A percentile compares a stretch with the other conserved stretches of the same genome.
Conservation (phyloP, 1,284 basidiomycete genomes). For the Calocybe gambosa region DNA sequence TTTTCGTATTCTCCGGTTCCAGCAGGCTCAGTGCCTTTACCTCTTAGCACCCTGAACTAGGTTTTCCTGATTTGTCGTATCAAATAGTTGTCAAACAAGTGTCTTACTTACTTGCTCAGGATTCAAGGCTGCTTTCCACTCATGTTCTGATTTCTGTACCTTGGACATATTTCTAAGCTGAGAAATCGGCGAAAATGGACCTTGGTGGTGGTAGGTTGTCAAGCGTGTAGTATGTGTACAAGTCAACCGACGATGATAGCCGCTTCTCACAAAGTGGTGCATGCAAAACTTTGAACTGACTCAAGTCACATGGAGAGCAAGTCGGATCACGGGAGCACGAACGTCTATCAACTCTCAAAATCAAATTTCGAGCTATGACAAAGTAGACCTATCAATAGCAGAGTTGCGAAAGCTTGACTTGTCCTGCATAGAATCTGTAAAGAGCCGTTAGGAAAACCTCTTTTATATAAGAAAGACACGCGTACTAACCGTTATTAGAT, state of each 20-base stretch:
- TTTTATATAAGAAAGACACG: not conserved
- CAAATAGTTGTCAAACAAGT: not conserved
- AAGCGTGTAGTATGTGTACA: conserved; percentile 3
- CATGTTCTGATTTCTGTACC: conserved; percentile 62
- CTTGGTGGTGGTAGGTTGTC: not conserved
- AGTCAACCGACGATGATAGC: conserved; percentile 1
- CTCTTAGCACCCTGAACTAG: conserved; percentile 80
- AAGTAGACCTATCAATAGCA: conserved; percentile 43
- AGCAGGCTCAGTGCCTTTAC: conserved; percentile 83
- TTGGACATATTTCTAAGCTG: conserved; percentile 30
- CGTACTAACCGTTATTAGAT: conserved; percentile 66
- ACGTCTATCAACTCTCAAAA: not conserved
- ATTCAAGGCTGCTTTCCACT: conserved; percentile 81
- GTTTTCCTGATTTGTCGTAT: not conserved
- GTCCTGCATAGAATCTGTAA: conserved; percentile 74
- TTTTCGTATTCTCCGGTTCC: conserved; percentile 79
- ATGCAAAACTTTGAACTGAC: not conserved
- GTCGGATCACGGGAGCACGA: too few relatives aligned
- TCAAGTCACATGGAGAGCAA: too few relatives aligned
- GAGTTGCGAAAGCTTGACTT: conserved; percentile 74
- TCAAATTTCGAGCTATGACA: conserved; percentile 7
- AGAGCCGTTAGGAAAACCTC: conserved; percentile 3
- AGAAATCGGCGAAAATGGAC: conserved; percentile 6
- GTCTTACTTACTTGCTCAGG: conserved; percentile 69
- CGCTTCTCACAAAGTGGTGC: not conserved